Evolutionary conservation across 2,329 filamentous ascomycete genomes (phyloP).

Genomic region (Calonectria pauciramosa): DNA sequence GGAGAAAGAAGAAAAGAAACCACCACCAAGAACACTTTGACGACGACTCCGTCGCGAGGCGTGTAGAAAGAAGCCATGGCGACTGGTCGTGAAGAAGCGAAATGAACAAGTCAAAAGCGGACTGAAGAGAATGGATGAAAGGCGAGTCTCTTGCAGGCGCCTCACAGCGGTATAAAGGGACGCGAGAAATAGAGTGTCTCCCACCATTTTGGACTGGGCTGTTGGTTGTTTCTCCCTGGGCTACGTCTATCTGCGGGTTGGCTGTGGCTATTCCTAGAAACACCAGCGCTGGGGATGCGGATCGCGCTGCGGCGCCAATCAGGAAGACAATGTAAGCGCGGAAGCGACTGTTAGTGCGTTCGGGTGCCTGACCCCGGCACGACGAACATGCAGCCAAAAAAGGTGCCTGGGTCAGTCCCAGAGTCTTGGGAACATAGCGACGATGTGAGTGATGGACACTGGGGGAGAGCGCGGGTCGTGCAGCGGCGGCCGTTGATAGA

Average conservation of each 20-base stretch:
- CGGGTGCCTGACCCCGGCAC: constrained; percentile 7
- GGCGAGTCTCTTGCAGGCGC: constrained; percentile 33
- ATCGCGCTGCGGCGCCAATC: constrained; percentile 45
- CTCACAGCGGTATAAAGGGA: constrained; percentile 41
- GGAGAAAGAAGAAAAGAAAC: constrained; percentile 36
- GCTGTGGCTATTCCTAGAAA: constrained; percentile 35
- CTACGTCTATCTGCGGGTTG: constrained; percentile 38
- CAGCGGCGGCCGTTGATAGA: constrained; percentile 27
- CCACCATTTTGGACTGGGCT: constrained; percentile 26
- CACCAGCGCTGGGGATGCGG: constrained; percentile 34
- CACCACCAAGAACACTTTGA: constrained; percentile 38
- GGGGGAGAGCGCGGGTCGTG: constrained; percentile 14
- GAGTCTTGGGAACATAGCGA: constrained; percentile 38
- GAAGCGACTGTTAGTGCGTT: constrained; percentile 37
- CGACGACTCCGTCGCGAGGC: constrained; percentile 36
- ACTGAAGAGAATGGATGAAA: constrained; percentile 28
- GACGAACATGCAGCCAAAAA: constrained; percentile 19
- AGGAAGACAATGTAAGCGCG: constrained; percentile 43
- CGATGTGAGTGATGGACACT: constrained; percentile 23
- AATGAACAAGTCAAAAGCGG: constrained; percentile 4
- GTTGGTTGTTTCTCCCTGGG: constrained; percentile 35
- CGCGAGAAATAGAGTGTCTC: constrained; percentile 24
- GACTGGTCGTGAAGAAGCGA: constrained; percentile 37
- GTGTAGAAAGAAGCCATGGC: constrained; percentile 38
- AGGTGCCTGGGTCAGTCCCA: constrained; percentile 32